Percentiles rank a stretch among this genome's conserved stretches.
Evolutionary conservation across 1,139 yeast genomes (phyloP).

Genomic region (Suhomyces coccinellae): DNA sequence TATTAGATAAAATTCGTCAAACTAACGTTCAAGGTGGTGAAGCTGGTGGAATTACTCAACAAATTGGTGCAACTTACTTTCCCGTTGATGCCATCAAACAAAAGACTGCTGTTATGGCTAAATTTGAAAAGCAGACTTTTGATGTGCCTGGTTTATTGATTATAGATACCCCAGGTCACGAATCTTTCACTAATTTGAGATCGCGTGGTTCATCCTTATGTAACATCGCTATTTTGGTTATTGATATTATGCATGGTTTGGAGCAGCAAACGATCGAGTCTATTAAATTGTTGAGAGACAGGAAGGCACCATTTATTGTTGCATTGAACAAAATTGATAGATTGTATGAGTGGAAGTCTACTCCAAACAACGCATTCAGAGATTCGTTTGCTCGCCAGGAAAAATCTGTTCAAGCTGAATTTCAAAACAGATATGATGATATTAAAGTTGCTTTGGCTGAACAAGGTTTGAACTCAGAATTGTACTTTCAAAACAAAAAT

Average conservation of each 20-base stretch:
- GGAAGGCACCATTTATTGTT: conserved; percentile 97
- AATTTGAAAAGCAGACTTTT: conserved; percentile 78
- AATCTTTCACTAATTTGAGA: conserved; percentile 95
- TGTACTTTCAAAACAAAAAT: conserved; percentile 92
- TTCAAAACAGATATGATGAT: conserved; percentile 80
- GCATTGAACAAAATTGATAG: conserved; percentile 98
- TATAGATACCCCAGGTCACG: conserved; percentile 99
- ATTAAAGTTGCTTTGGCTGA: conserved; percentile 92
- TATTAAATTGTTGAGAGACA: conserved; percentile 84
- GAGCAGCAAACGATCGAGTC: conserved; percentile 98
- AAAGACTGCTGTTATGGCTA: conserved; percentile 89
- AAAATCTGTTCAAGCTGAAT: conserved; percentile 86
- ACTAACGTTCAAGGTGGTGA: conserved; percentile 99
- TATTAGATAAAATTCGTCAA: conserved; percentile 95
- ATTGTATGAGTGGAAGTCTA: conserved; percentile 88
- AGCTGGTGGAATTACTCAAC: conserved; percentile 99
- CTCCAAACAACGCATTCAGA: conserved; percentile 92
- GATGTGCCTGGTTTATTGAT: conserved; percentile 96
- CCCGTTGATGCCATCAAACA: conserved; percentile 91
- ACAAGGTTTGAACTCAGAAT: conserved; percentile 97
- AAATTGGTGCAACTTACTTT: conserved; percentile 99
- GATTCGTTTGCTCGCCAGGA: conserved; percentile 84
- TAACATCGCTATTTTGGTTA: conserved; percentile 97
- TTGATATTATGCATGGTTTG: conserved; percentile 98
- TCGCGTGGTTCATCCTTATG: conserved; percentile 98